Evolutionary conservation across 2,329 filamentous ascomycete genomes (phyloP).

Genomic region (Diplocarpon rosae): DNA sequence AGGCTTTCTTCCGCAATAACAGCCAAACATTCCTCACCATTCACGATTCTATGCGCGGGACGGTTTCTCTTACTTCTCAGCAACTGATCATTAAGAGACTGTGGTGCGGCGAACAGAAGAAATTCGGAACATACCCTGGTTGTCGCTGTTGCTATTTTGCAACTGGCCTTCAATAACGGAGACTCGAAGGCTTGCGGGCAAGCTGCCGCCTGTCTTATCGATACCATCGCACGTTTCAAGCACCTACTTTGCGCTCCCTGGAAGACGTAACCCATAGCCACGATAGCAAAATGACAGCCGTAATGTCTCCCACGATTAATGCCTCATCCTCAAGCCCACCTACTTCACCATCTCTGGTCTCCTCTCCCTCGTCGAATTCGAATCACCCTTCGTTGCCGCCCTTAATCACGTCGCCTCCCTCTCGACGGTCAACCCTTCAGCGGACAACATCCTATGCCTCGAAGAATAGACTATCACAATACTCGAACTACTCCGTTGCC

Average conservation of each 20-base stretch:
- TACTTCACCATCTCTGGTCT: constrained; percentile 40
- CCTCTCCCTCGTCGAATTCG: constrained; percentile 35
- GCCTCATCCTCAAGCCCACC: constrained; percentile 29
- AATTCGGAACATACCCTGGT: constrained; percentile 4
- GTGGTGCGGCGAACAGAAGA: constrained; percentile 6
- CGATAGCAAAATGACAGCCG: constrained; percentile 29
- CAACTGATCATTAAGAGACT: constrained; percentile 2
- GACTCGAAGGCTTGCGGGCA: constrained; percentile 22
- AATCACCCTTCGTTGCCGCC: constrained; percentile 44
- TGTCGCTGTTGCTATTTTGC: constrained; percentile 7
- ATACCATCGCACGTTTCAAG: constrained; percentile 6
- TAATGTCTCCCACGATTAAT: constrained; percentile 42
- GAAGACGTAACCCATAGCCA: neutral
- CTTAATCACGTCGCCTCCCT: constrained; percentile 42
- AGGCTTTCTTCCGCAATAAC: constrained; percentile 8
- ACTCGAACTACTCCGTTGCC: constrained; percentile 58
- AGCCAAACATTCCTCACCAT: constrained; percentile 12
- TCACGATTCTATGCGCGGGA: neutral
- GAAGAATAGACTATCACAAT: constrained; percentile 74
- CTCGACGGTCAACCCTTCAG: constrained; percentile 47
- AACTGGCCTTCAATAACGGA: constrained; percentile 7
- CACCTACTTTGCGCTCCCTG: constrained; percentile 4
- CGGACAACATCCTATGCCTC: constrained; percentile 66
- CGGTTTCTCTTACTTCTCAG: constrained; percentile 4
- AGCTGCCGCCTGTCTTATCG: constrained; percentile 15